Base-by-base conservation (phyloP, 1,284 basidiomycete genomes). In the Hypsizygus ulmarius region DNA sequence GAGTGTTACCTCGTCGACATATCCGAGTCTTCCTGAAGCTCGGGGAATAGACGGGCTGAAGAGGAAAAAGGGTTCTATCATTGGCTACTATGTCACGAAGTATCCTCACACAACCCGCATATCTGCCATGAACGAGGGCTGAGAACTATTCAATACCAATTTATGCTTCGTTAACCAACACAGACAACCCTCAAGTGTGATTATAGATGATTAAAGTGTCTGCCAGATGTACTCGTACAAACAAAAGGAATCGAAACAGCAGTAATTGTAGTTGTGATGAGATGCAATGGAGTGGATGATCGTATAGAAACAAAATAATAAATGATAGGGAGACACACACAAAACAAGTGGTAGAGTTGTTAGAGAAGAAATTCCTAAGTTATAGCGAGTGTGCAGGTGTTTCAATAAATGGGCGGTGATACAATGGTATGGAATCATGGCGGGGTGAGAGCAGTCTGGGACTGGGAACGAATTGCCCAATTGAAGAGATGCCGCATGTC, bases 401-500 rank as follows among this genome's bases (percentile, higher is more conserved):
- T 7, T 7, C 21, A 25, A 25, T 25, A 25, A 7, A 25, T 25
- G n/a, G 49, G 32, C 15, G 16, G 18, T 32, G 35, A 45, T 53
- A 54, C 39, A 53, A 36, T 42, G 39, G 50, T 51, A 47, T 46
- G 40, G 34, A 29, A 45, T 59, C 39, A 60, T 51, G 50, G 63
- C 46, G 59, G 50, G 39, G 52, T 51, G 47, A 62, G 57, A 43
- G 61, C 55, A 50, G 65, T 60, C 45, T 66, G 61, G 51, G 68
- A 54, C 55, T 70, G 70, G 19, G 73, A 73, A 21, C 83, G 77
- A 53, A 77, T 82, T 42, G 84, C 80, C 87, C 87, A 90, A 55
- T 76, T 78, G 66, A 90, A 90, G 39, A 89, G 70, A 59, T 87
- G 82, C 47, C 83, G 81, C 70, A 87, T 76, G 58, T 89, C 86